These are phyloP conservation scores for Lepidopterella palustris DNA, from an alignment of 495 filamentous ascomycete species.

Conservation along the genomic window DNA sequence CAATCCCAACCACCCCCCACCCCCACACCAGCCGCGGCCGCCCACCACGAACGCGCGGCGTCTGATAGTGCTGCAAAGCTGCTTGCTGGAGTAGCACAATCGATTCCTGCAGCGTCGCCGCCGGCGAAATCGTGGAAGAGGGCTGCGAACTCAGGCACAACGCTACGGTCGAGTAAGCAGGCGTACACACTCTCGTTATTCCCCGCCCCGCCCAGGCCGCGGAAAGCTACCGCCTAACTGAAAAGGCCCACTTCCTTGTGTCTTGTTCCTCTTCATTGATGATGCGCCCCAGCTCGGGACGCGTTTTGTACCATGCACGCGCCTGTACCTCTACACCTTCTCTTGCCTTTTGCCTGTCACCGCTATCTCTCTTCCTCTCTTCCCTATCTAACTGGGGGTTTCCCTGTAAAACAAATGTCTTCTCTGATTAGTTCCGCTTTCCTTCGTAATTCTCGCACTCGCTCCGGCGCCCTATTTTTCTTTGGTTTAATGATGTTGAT, in stretches of 20 bases:
- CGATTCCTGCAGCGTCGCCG: neutral
- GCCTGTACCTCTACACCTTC: neutral
- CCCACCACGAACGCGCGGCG: conserved; percentile 3
- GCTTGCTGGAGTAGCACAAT: neutral
- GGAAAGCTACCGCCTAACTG: neutral
- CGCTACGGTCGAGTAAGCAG: neutral
- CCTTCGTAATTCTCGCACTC: neutral
- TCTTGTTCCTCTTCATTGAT: neutral
- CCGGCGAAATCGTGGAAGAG: neutral
- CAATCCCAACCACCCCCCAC: neutral
- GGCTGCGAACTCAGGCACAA: neutral
- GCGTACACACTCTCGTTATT: conserved; percentile 1
- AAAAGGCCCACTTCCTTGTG: neutral
- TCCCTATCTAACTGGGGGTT: neutral
- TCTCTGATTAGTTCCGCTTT: neutral
- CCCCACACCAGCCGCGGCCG: neutral
- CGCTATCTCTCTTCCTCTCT: neutral
- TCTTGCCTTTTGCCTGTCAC: neutral
- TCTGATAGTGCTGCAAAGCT: conserved; percentile 5
- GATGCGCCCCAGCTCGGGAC: neutral
- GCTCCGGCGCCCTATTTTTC: neutral
- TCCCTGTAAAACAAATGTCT: too few relatives aligned
- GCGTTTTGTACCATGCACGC: neutral
- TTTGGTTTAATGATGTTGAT: neutral
- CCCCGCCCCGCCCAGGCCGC: neutral